Conservation (phyloP, 164 flowering plant genomes). For the Kingdonia uniflora region DNA sequence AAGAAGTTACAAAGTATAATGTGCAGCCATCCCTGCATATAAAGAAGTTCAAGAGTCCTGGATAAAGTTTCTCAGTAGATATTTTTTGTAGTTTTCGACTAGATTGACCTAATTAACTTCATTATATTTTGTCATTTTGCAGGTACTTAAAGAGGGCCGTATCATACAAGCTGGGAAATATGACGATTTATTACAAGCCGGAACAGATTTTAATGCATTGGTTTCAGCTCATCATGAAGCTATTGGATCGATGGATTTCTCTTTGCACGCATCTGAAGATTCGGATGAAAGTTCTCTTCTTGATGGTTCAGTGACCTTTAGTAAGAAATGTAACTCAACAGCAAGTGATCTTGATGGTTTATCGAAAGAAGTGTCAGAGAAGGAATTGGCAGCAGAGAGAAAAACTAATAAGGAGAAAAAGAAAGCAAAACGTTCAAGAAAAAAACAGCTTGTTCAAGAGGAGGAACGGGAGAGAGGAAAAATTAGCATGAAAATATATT, state of each 20-base stretch:
- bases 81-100: not conserved
- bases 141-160: constrained; percentile 88
- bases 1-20: too few species aligned
- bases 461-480: constrained; percentile 92
- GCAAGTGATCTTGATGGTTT: constrained; percentile 37
- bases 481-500: constrained; percentile 86
- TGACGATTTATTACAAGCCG: constrained; percentile 86
- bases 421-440: constrained; percentile 75
- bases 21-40: too few species aligned
- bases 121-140: constrained; percentile 7
- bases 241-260: constrained; percentile 79
- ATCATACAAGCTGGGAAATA: constrained; percentile 93
- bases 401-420: constrained; percentile 81
- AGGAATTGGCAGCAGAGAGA: constrained; percentile 43
- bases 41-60: too few species aligned
- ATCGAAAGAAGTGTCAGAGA: constrained; percentile 53
- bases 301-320: constrained; percentile 17
- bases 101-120: not conserved
- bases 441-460: constrained; percentile 96
- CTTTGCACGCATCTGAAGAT: constrained; percentile 47
- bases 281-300: constrained; percentile 37
- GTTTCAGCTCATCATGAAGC: constrained; percentile 95
- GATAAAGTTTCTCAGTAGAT: not conserved
- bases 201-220: constrained; percentile 77
- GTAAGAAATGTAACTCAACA: constrained; percentile 28